Evolutionary conservation across 129 eudicot genomes (phyloP).

Genomic region (Arctium lappa): DNA sequence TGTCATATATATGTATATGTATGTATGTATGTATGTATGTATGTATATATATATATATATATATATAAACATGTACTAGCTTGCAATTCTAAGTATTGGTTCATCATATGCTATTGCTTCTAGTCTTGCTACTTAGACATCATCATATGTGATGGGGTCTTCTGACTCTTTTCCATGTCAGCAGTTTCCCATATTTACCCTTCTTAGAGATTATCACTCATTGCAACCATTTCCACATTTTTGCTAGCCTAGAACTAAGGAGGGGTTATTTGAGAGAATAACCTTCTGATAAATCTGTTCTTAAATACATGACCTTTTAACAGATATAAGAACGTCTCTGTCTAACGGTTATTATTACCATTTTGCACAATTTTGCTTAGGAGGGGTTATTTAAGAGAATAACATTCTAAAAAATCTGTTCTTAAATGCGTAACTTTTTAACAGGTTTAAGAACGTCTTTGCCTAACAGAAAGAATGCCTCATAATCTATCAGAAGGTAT

Average conservation of each 20-base stretch:
- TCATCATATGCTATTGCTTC: constrained; percentile 36
- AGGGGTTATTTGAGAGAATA: not conserved
- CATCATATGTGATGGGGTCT: not conserved
- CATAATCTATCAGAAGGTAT: not conserved
- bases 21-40: no score
- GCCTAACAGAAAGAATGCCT: not conserved
- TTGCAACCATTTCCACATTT: not conserved
- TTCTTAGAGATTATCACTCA: not conserved
- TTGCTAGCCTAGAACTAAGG: not conserved
- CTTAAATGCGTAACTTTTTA: no score
- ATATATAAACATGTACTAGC: constrained; percentile 54
- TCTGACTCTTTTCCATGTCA: not conserved
- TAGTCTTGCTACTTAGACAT: constrained; percentile 13
- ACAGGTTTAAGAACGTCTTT: no score
- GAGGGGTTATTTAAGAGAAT: no score
- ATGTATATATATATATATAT: no score
- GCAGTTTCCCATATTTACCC: not conserved
- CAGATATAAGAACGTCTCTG: not conserved
- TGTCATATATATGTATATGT: not conserved
- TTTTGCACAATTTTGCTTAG: no score
- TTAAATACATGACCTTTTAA: not conserved
- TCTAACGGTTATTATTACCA: no score
- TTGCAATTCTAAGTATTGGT: constrained; percentile 61
- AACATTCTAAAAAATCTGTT: no score
- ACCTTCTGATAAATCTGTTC: not conserved